Base-by-base conservation (phyloP, 2,329 filamentous ascomycete species). In the Mycosphaerella arachidis region DNA sequence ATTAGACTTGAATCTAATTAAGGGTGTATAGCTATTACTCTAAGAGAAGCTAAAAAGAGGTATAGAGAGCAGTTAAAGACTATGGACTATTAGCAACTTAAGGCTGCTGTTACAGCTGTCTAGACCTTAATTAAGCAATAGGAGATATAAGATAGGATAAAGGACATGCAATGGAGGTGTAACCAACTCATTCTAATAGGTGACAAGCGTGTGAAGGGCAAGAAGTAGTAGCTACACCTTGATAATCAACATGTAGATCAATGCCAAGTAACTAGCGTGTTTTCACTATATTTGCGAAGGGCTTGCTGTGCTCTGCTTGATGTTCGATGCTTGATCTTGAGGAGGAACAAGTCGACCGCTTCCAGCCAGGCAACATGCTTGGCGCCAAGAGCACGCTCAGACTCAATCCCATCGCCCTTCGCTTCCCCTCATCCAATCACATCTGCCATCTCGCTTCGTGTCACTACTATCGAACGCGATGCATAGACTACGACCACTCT, bases 1-100 rank as follows among this genome's bases (percentile, higher is more conserved):
- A 18, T 13, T 53, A 53, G 33, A 37, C 16, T 30, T 53, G 2
- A 53, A 53, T 30, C 16, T 30, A 24, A 53, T 53, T 40, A 40
- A 53, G 27, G 29, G 27, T 29, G 12, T 53, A 37, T 53, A 53
- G 51, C 33, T 53, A 53, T 18, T 53, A 53, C 31, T 53, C 35
- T 53, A 53, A 53, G 51, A 53, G 18, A 53, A 35, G n/a, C 29
- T 53, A 6, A 53, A 53, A 40, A 40, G 29, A 18, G 13, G 16
- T 53, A 53, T 35, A 20, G 33, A 20, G 51, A 53, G 5, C 9
- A 18, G 33, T 18, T 53, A n/a, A 35, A 53, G 4, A 9, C 4
- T 6, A 35, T 53, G 18, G 33, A 53, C 51, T 53, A 4, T 40
- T 24, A 35, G n/a, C 8, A n/a, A 10, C 24, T 53, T 4, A 53